Base-by-base conservation (phyloP, 768 basidiomycete genomes). In the Leccinum uliginosum region DNA sequence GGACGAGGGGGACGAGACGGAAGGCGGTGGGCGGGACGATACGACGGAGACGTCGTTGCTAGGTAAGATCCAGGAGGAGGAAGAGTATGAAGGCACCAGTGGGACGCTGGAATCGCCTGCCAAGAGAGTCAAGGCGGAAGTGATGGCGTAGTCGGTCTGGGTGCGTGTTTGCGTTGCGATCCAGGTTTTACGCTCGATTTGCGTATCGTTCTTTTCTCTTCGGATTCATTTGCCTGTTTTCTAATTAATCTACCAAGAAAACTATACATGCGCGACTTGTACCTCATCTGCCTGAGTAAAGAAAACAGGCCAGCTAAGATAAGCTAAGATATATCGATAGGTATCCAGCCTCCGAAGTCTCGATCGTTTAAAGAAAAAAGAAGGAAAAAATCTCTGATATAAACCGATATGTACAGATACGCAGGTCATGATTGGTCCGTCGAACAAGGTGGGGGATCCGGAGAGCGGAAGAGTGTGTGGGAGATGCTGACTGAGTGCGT, bases 1-100 rank as follows among this genome's bases (percentile, higher is more conserved):
- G 52, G 77, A 77, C 50, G 77, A 74, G 51, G 79, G 71, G 23
- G 79, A 80, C 53, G 73, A 75, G 56, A 71, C 74, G 46, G 72
- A 67, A 44, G 60, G 62, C 21, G 60, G 62, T n/a, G 58, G 57
- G 52, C 40, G 50, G 1, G 59, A 59, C 21, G 57, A 63, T n/a
- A 52, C 59, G n/a, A 53, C 59, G 14, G 63, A 59, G 50, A 27
- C 56, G 51, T 62, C 51, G 24, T 35, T 62, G 23, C 38, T 64
- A 0, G 55, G 53, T 38, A 59, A 19, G 19, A 53, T 70, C 58
- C 60, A 58, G 50, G 65, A 71, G 38, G 70, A 71, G 52, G 70
- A 71, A 45, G 70, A 71, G 40, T 71, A 71, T 54, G 70, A 72
- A 17, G 68, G 61, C n/a, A 58, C 47, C 24, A 53, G 49, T 3